These are phyloP conservation scores for Salpingoeca rosetta DNA, from an alignment of 78 protist genomes.

Conservation along the genomic window DNA sequence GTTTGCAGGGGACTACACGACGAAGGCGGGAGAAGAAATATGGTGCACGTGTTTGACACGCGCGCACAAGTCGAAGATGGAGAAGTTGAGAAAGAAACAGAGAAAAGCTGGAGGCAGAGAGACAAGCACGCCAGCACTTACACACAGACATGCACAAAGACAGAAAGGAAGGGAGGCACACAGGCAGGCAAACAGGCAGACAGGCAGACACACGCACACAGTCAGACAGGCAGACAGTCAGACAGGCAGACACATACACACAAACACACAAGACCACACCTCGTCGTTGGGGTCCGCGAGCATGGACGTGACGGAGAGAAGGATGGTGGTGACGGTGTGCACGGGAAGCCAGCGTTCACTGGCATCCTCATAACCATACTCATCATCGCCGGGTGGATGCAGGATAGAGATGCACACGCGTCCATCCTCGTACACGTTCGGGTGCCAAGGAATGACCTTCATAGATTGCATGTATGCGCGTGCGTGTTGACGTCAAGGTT, in stretches of 20 bases:
- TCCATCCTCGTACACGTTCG: conserved; percentile 62
- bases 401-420: conserved; percentile 91
- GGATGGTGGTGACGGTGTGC: conserved; percentile 41
- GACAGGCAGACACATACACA: not conserved
- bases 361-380: conserved; percentile 78
- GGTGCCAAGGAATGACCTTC: not conserved
- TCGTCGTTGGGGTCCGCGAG: conserved; percentile 82
- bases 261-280: not conserved
- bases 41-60: too few relatives aligned
- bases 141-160: not conserved
- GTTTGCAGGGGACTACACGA: conserved; percentile 89
- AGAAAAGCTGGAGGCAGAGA: not conserved
- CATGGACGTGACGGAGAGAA: conserved; percentile 76
- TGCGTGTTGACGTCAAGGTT: too few relatives aligned
- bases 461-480: too few relatives aligned
- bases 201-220: not conserved
- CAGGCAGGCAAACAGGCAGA: not conserved
- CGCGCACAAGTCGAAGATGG: not conserved
- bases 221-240: not conserved
- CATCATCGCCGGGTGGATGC: conserved; percentile 87
- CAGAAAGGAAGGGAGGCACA: too few relatives aligned
- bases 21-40: too few relatives aligned
- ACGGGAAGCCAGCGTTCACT: conserved; percentile 67
- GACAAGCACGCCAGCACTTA: not conserved
- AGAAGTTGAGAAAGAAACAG: not conserved